Conservation (phyloP, 345 rosid genomes). For the Dimocarpus longan region DNA sequence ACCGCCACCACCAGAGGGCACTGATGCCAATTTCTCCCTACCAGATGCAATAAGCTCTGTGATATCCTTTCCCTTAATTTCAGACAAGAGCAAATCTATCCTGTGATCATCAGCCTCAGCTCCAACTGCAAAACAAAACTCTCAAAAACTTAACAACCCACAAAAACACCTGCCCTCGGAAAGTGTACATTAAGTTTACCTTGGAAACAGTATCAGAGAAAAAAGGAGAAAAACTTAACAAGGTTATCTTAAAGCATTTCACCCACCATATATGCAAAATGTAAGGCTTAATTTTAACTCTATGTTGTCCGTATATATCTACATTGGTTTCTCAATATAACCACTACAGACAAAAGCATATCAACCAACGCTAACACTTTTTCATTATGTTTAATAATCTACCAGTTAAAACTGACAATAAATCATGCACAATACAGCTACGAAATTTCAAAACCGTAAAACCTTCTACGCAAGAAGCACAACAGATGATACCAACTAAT, state of each 20-base stretch:
- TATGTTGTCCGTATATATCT: too few species aligned
- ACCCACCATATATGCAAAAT: neutral
- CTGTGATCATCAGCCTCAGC: conserved; percentile 66
- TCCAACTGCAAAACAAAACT: conserved; percentile 50
- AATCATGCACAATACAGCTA: neutral
- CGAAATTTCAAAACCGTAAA: neutral
- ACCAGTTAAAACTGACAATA: neutral
- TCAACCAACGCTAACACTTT: neutral
- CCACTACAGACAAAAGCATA: neutral
- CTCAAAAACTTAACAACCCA: neutral
- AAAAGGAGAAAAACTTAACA: neutral
- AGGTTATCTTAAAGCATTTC: neutral
- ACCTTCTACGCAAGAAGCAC: neutral
- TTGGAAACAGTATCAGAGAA: neutral
- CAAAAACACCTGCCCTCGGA: neutral
- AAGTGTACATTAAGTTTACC: neutral
- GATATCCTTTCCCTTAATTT: conserved; percentile 64
- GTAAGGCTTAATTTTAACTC: neutral
- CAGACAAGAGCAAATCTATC: conserved; percentile 53
- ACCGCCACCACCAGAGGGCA: conserved; percentile 70
- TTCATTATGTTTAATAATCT: neutral
- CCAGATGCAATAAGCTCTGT: conserved; percentile 72
- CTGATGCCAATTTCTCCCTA: conserved; percentile 76
- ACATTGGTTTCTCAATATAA: neutral
- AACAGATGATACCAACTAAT: neutral